phyloP scores from a whole-genome alignment of 495 filamentous ascomycete genomes.

The Amniculicola lignicola region DNA sequence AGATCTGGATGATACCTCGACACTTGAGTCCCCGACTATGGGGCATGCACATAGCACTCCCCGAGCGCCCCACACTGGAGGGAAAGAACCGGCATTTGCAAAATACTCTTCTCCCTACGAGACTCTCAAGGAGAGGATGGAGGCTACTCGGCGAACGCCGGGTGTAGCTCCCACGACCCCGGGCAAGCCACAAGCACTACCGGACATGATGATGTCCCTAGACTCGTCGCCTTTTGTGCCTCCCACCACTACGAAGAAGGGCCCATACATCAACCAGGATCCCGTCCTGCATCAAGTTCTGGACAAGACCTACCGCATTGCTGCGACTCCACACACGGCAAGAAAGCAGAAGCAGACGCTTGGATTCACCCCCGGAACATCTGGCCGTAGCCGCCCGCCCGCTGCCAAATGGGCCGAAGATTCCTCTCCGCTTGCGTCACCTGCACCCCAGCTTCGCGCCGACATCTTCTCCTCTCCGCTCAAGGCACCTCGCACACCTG shows the following conservation, averaged over 20 bases:
- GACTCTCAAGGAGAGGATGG: conserved; percentile 57
- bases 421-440: conserved; percentile 46
- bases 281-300: conserved; percentile 81
- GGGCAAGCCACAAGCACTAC: conserved; percentile 44
- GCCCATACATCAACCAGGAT: conserved; percentile 48
- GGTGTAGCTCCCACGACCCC: conserved; percentile 40
- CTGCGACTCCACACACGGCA: conserved; percentile 76
- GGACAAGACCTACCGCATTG: conserved; percentile 89
- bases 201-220: conserved; percentile 56
- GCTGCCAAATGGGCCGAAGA: conserved; percentile 32
- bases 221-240: conserved; percentile 42
- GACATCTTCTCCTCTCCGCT: conserved; percentile 81
- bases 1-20: conserved; percentile 52
- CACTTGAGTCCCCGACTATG: conserved; percentile 53
- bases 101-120: conserved; percentile 67
- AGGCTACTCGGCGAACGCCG: conserved; percentile 38
- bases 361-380: conserved; percentile 26
- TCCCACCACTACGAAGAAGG: conserved; percentile 29
- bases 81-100: conserved; percentile 49
- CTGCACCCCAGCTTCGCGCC: conserved; percentile 74
- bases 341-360: conserved; percentile 40
- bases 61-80: conserved; percentile 38
- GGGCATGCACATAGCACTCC: conserved; percentile 42
- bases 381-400: conserved; percentile 9
- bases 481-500: conserved; percentile 59